Evolutionary conservation across 2,329 filamentous ascomycete species (phyloP), one percentile per base, ranked within the genome.

Genomic region (Pseudocercospora eumusae): DNA sequence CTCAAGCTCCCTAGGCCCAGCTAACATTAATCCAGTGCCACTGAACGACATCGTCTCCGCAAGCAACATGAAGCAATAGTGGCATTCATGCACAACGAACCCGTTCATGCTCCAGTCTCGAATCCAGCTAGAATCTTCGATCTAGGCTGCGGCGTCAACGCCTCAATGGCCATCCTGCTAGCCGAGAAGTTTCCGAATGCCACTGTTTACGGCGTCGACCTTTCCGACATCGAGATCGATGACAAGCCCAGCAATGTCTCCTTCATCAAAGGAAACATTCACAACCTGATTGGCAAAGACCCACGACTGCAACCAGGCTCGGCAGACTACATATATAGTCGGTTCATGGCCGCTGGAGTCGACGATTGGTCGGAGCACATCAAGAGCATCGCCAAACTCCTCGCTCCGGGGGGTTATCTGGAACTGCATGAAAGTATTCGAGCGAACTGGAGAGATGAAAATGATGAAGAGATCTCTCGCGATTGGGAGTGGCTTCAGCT

Each of bases 261-360:
- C 18, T 64, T 64, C 36, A 61, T 64, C 45, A 45, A 54, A 13
- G 61, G 61, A 10, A 64, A 64, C 33, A 44, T 64, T 21, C 25
- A 50, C 27, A 60, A 64, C 31, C 40, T 64, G 27, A 55, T 64
- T 21, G 36, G 23, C 23, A n/a, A 31, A 9, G 61, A 64, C 23
- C 23, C 44, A 9, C 44, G 62, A 18, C 47, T 64, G 15, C 21
- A n/a, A 23, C 27, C 40, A 28, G 61, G 61, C 10, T 52, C 23
- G 6, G 53, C 47, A 20, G 62, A 64, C 36, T 58, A 57, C 36
- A 44, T 64, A 18, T 64, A 56, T 33, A 61, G 58, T 27, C 62
- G 62, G 2, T 61, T 54, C 20, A 50, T 64, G 2, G 44, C 47
- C 15, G 36, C 55, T 9, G 62, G 62, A 20, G 40, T 64, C 2